Percentiles rank a stretch among this genome's conserved stretches.
phyloP scores from a whole-genome alignment of 1,284 basidiomycete species.

The Naganishia liquefaciens region DNA sequence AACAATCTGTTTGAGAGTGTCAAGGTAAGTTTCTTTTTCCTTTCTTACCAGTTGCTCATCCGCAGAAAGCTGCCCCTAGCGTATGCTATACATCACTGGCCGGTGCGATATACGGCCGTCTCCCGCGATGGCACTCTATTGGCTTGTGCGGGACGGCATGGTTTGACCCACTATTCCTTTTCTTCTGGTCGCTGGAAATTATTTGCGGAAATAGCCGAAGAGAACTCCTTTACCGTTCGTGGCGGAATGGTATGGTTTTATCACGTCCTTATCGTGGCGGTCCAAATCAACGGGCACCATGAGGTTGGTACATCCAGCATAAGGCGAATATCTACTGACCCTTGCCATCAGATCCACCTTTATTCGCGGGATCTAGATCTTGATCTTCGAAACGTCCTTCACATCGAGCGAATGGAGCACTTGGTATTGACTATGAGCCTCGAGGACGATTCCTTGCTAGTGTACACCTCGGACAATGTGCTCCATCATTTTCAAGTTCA shows the following conservation, averaged over 20 bases:
- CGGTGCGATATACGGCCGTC: conserved; percentile 87
- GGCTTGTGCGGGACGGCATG: conserved; percentile 87
- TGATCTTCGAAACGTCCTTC: conserved; percentile 78
- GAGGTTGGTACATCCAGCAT: conserved; percentile 62
- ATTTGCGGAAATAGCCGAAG: conserved; percentile 81
- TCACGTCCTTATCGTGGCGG: conserved; percentile 88
- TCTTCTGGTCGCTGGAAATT: conserved; percentile 94
- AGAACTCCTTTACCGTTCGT: conserved; percentile 81
- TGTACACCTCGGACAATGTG: conserved; percentile 95
- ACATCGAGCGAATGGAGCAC: conserved; percentile 75
- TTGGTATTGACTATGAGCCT: conserved; percentile 82
- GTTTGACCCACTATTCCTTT: conserved; percentile 90
- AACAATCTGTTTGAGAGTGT: conserved; percentile 97
- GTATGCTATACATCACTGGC: conserved; percentile 92
- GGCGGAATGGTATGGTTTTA: conserved; percentile 97
- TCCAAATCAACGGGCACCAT: conserved; percentile 73
- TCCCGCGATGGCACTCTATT: conserved; percentile 88
- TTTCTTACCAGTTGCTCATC: too few relatives aligned
- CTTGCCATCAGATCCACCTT: conserved; percentile 69
- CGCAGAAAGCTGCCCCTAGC: conserved; percentile 66
- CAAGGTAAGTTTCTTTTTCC: conserved; percentile 59
- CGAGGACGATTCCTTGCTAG: conserved; percentile 93
- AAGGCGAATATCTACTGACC: not conserved
- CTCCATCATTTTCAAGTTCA: conserved; percentile 90
- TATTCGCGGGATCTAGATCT: conserved; percentile 95